Conservation (phyloP, 306 rosid genomes). For the Casuarina cunninghamiana region DNA sequence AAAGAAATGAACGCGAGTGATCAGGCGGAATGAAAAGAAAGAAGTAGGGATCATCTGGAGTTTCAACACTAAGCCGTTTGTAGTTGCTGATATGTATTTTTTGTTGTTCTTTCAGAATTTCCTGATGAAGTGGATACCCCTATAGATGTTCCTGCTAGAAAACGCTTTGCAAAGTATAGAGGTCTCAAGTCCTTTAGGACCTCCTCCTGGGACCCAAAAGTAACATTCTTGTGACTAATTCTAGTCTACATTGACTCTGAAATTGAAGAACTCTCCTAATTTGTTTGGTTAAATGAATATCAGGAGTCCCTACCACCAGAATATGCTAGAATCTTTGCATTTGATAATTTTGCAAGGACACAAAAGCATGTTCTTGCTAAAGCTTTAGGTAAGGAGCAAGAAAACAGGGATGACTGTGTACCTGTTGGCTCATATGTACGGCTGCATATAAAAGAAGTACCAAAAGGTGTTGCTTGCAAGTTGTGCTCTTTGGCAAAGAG, state of each 20-base stretch:
- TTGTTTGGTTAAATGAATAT: constrained; percentile 17
- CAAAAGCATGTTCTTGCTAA: constrained; percentile 82
- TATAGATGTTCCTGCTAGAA: constrained; percentile 75
- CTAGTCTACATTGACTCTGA: background rate
- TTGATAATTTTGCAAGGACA: constrained; percentile 65
- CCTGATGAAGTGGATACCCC: constrained; percentile 99
- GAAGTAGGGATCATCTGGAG: background rate
- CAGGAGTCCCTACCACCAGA: constrained; percentile 94
- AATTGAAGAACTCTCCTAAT: constrained; percentile 22
- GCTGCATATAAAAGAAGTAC: constrained; percentile 75
- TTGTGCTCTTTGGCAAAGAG: constrained; percentile 39
- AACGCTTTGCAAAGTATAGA: constrained; percentile 87
- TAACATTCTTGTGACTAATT: constrained; percentile 31
- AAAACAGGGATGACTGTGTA: constrained; percentile 54
- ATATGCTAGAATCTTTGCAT: constrained; percentile 80
- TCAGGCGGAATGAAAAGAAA: background rate
- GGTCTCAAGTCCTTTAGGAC: constrained; percentile 97
- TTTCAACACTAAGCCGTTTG: background rate
- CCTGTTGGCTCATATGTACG: constrained; percentile 64
- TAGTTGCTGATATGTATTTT: constrained; percentile 9
- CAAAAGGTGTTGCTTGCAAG: constrained; percentile 58
- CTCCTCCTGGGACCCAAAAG: constrained; percentile 96
- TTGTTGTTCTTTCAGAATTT: constrained; percentile 54
- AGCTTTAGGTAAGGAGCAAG: constrained; percentile 66
- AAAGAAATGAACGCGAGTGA: background rate